A percentile compares a stretch with the other conserved stretches of the same genome.
phyloP scores from a whole-genome alignment of 1,284 basidiomycete species.

The Trichosporon faecale region DNA sequence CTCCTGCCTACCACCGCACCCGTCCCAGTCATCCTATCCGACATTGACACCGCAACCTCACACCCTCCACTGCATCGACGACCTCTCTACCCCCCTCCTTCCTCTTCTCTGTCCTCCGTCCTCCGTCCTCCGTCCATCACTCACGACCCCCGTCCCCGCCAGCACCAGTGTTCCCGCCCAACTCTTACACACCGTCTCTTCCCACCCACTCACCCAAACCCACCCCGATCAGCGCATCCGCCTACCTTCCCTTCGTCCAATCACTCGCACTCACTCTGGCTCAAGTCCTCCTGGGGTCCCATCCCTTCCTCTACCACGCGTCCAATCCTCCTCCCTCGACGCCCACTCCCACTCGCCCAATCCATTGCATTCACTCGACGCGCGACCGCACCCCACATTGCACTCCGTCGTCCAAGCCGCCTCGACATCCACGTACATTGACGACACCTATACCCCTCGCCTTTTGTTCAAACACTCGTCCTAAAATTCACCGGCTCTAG shows the following conservation, averaged over 20 bases:
- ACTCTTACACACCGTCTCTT: background rate
- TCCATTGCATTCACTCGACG: background rate
- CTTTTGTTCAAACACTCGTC: background rate
- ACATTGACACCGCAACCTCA: background rate
- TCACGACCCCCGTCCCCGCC: background rate
- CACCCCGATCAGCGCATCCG: constrained; percentile 2
- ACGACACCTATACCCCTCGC: background rate
- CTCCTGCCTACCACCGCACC: background rate
- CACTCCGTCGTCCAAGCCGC: background rate
- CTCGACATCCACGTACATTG: background rate
- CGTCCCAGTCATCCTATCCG: background rate
- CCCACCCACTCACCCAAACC: background rate
- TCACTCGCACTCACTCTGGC: background rate
- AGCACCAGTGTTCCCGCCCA: background rate
- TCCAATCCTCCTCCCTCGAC: background rate
- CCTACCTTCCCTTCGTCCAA: constrained; percentile 8
- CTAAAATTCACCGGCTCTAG: background rate
- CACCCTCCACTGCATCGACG: background rate
- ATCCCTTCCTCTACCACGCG: background rate
- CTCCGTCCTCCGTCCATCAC: background rate
- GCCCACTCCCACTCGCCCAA: background rate
- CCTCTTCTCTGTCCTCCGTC: background rate
- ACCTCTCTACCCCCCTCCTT: background rate
- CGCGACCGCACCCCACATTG: background rate
- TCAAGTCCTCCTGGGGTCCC: background rate